Conservation (phyloP, 257 asterid genomes). For the Solanum chiquidenum region DNA sequence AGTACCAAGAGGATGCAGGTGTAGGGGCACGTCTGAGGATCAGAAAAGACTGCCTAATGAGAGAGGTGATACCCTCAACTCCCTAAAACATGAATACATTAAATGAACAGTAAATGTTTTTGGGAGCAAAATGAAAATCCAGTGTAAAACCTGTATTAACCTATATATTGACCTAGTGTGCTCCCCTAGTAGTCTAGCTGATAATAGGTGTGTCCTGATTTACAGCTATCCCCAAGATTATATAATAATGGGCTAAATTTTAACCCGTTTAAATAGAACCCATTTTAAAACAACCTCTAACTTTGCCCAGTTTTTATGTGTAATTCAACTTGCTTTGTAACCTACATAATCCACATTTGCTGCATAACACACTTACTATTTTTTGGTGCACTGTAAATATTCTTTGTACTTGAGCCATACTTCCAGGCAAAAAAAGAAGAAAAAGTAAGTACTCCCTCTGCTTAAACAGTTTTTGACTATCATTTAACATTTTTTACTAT, state of each 20-base stretch:
- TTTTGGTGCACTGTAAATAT: conserved; percentile 23
- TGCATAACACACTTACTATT: conserved; percentile 17
- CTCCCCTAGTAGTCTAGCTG: background rate
- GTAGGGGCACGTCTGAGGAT: background rate
- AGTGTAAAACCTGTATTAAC: background rate
- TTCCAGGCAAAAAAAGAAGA: background rate
- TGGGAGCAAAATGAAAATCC: background rate
- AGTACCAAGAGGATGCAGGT: background rate
- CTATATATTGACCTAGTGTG: background rate
- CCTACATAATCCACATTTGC: conserved; percentile 19
- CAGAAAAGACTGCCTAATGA: background rate
- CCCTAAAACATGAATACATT: background rate
- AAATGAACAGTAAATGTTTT: background rate
- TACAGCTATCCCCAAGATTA: background rate
- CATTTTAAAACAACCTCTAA: background rate
- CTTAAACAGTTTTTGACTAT: background rate
- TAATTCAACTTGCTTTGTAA: background rate
- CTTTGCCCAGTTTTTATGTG: background rate
- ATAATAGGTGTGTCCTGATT: background rate
- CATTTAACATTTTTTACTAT: background rate
- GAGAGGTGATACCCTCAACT: background rate
- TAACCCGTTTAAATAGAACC: background rate
- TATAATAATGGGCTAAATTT: background rate
- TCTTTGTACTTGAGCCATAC: conserved; percentile 17
- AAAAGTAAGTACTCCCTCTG: background rate